These are phyloP conservation scores for Amphirosellinia nigrospora DNA, from an alignment of 495 filamentous ascomycete genomes.

Conservation along the genomic window DNA sequence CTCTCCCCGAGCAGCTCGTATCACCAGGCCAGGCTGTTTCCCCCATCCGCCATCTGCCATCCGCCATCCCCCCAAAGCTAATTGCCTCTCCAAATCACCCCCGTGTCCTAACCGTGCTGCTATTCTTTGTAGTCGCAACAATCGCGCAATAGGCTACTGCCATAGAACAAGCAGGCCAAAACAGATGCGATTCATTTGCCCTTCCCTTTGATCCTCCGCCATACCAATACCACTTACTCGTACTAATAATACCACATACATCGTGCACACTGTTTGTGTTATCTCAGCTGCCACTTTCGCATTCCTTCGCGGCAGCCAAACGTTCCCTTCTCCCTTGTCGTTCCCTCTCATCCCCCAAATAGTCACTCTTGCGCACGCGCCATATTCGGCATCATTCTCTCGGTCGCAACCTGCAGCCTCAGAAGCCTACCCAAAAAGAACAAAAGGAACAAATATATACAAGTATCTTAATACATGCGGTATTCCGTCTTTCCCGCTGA, in stretches of 20 bases:
- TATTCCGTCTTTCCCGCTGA: conserved; percentile 22
- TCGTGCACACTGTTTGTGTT: conserved; percentile 24
- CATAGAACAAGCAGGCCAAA: conserved; percentile 5
- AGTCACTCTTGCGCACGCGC: conserved; percentile 13
- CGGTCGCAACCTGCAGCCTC: conserved; percentile 22
- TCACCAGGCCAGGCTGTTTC: neutral
- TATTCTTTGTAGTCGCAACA: conserved; percentile 24
- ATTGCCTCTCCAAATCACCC: neutral
- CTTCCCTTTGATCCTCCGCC: conserved; percentile 12
- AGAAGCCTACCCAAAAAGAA: conserved; percentile 10
- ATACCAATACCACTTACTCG: neutral
- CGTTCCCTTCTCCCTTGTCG: conserved; percentile 20
- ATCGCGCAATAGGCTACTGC: conserved; percentile 11
- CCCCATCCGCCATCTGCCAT: neutral
- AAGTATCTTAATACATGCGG: conserved; percentile 23
- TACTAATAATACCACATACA: conserved; percentile 23
- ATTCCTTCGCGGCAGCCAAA: conserved; percentile 21
- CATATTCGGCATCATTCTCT: conserved; percentile 17
- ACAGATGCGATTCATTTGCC: conserved; percentile 22
- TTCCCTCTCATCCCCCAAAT: conserved; percentile 13
- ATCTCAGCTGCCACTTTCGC: conserved; percentile 18
- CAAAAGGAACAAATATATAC: conserved; percentile 16
- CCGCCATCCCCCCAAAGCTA: conserved; percentile 4
- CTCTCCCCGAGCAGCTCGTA: conserved; percentile 21
- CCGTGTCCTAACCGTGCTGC: neutral